Conservation (phyloP, 371 early-diverging fungal genomes). For the Mucor saturninus region DNA sequence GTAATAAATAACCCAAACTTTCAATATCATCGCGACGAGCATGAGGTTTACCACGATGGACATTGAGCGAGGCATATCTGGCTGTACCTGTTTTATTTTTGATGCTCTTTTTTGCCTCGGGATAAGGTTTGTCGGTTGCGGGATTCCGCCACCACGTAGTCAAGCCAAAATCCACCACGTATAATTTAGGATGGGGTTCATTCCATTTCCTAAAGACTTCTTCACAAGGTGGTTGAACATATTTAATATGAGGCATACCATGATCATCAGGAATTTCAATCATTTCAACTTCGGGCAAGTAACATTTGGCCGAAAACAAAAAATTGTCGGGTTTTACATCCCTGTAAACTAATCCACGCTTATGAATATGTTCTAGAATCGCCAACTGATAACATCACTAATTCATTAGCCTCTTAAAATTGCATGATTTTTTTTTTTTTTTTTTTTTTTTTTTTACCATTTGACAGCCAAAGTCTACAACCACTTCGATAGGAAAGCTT, state of each 20-base stretch:
- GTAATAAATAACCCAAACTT: constrained; percentile 60
- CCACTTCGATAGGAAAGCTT: constrained; percentile 51
- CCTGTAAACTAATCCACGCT: constrained; percentile 79
- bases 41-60: constrained; percentile 63
- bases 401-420: constrained; percentile 9
- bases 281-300: constrained; percentile 38
- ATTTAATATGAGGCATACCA: constrained; percentile 24
- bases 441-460: constrained; percentile 44
- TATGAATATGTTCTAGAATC: constrained; percentile 97
- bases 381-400: constrained; percentile 68
- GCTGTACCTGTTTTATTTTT: constrained; percentile 67
- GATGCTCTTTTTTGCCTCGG: constrained; percentile 46
- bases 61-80: constrained; percentile 65
- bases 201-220: constrained; percentile 36
- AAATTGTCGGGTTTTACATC: constrained; percentile 98
- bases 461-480: constrained; percentile 60
- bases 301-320: constrained; percentile 56
- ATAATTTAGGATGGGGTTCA: constrained; percentile 30
- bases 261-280: constrained; percentile 24
- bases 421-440: background rate
- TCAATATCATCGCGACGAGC: constrained; percentile 69
- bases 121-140: constrained; percentile 45
- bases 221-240: constrained; percentile 29
- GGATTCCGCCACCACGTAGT: constrained; percentile 56
- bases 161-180: constrained; percentile 64